These are phyloP conservation scores for Pichia kluyveri DNA, from an alignment of 805 yeast genomes.

Conservation along the genomic window DNA sequence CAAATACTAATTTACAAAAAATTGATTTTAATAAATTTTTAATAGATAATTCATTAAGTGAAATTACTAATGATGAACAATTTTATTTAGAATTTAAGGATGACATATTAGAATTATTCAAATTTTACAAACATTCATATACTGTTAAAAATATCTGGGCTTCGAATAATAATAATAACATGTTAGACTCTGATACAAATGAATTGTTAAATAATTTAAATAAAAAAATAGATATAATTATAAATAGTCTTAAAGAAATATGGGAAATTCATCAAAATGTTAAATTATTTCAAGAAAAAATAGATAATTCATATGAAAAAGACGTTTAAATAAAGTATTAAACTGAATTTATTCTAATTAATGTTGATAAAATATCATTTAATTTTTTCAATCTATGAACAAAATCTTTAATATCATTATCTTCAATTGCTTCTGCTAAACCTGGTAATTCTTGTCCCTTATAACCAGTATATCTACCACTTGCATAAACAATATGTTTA, in stretches of 20 bases:
- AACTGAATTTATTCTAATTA: constrained; percentile 1
- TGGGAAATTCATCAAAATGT: neutral
- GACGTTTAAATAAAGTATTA: neutral
- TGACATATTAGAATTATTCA: neutral
- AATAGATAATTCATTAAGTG: neutral
- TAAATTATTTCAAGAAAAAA: neutral
- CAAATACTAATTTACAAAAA: neutral
- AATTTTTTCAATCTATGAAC: constrained; percentile 16
- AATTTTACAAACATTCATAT: constrained; percentile 1
- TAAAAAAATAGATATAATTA: neutral
- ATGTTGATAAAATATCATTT: constrained; percentile 4
- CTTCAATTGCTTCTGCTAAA: constrained; percentile 45
- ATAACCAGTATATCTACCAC: constrained; percentile 53
- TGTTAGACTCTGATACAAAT: constrained; percentile 6
- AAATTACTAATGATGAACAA: neutral
- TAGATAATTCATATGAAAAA: constrained; percentile 1
- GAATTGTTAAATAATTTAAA: neutral
- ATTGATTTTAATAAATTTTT: neutral
- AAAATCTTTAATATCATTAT: constrained; percentile 28
- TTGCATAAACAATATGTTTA: constrained; percentile 50
- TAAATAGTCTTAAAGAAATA: neutral
- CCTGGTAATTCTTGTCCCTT: constrained; percentile 53
- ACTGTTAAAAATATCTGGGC: constrained; percentile 5
- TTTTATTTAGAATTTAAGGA: neutral
- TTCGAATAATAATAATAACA: neutral